These are phyloP conservation scores for Candida pseudoviswanathii DNA, from an alignment of 1,139 yeast genomes.

Conservation along the genomic window DNA sequence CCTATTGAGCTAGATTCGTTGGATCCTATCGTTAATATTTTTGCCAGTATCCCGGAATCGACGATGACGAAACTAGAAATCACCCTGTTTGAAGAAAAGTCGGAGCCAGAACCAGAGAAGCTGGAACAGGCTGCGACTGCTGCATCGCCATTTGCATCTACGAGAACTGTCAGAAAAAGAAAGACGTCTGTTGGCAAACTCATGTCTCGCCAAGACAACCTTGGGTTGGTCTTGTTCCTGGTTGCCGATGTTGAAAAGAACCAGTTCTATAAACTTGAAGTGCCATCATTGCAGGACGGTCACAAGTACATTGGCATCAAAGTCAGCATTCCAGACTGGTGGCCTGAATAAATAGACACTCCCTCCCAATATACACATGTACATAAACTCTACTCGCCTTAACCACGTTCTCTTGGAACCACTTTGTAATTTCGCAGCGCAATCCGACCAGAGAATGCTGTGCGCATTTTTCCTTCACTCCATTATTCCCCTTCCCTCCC, in stretches of 20 bases:
- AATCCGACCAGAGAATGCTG: neutral
- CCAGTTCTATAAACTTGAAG: conserved; percentile 30
- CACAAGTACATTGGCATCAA: conserved; percentile 41
- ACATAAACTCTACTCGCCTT: neutral
- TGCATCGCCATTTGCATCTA: conserved; percentile 35
- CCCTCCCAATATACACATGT: neutral
- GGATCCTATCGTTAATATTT: conserved; percentile 19
- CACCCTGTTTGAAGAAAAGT: conserved; percentile 22
- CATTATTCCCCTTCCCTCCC: neutral
- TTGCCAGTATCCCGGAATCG: conserved; percentile 21
- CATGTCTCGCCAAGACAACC: conserved; percentile 54
- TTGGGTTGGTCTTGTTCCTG: conserved; percentile 66
- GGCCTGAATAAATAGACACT: conserved; percentile 44
- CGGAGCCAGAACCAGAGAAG: conserved; percentile 10
- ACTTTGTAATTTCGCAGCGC: too few relatives aligned
- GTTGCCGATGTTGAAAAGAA: conserved; percentile 42
- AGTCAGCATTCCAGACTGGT: conserved; percentile 64
- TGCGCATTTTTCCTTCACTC: neutral
- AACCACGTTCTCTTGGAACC: too few relatives aligned
- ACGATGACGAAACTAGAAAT: conserved; percentile 28
- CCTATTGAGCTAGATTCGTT: conserved; percentile 22
- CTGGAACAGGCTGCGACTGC: neutral
- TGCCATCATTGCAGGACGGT: conserved; percentile 27
- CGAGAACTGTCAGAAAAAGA: conserved; percentile 33
- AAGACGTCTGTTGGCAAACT: conserved; percentile 59